Base-by-base conservation (phyloP, 768 basidiomycete genomes). In the Lentinula detonsa region DNA sequence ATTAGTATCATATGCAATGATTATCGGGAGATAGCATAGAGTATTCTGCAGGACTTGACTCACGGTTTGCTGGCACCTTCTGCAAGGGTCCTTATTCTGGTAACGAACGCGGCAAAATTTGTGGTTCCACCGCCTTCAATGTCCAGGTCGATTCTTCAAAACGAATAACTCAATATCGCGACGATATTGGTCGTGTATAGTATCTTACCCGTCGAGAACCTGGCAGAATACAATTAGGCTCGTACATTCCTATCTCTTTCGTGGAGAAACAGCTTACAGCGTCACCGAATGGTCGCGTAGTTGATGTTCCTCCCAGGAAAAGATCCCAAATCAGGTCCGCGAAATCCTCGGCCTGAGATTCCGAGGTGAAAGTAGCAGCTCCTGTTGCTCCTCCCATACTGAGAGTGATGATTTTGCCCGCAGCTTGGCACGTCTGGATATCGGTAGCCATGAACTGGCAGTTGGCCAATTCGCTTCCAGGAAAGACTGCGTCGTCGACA, bases 281-380 rank as follows among this genome's bases (percentile, higher is more conserved):
- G 54, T 71, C 63, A 11, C 86, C 87, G 66, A 88, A 88, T 0
- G 87, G 87, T 57, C 87, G 74, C 4, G 78, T 84, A 21, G 69
- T 69, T 61, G 81, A 83, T 1, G 74, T 76, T 16, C 87, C 87
- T 8, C 85, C 87, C 18, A 89, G 75, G 75, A 88, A 87, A n/a
- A 83, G 64, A 68, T 86, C 77, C 87, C 87, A 89, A 46, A 88
- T 76, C 1, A 79, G 81, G 51, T 82, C 74, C 0, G 83, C 86
- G 65, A 85, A 88, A 5, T 71, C 66, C 42, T 72, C 58, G 0
- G 81, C 86, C 66, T 85, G 78, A 0, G 77, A 66, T 55, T 84
- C 83, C 31, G 78, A 81, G 31, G 73, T 65, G 67, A 88, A 87
- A 33, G 72, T 71, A 6, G 75, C 80, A 6, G 78, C 75, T 7